Percentiles rank a stretch among this genome's conserved stretches.
Evolutionary conservation across 225 moss, liverwort and hornwort genomes (phyloP).

Genomic region (Straminergon stramineum): DNA sequence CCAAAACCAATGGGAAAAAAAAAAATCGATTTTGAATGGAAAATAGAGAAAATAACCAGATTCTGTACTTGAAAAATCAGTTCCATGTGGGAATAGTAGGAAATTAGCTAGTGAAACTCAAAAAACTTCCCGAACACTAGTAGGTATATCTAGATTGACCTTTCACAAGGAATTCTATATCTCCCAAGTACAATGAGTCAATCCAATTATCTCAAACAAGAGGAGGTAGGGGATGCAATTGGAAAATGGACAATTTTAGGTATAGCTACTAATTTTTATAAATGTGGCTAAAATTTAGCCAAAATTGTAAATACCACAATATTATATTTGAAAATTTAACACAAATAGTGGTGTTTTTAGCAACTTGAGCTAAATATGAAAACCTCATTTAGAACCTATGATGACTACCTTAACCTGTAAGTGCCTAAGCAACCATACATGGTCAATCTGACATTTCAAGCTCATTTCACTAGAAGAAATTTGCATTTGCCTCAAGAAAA

Average conservation of each 20-base stretch:
- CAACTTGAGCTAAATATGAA: neutral
- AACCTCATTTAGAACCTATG: neutral
- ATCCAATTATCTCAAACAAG: neutral
- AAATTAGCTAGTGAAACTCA: too few relatives aligned
- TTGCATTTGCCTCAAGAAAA: too few relatives aligned
- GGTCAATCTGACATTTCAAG: too few relatives aligned
- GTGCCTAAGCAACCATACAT: too few relatives aligned
- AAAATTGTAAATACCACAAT: neutral
- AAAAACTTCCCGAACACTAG: too few relatives aligned
- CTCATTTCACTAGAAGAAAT: too few relatives aligned
- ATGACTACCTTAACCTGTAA: neutral
- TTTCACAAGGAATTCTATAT: neutral
- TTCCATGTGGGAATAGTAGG: too few relatives aligned
- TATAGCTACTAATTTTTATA: neutral
- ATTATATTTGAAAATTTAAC: neutral
- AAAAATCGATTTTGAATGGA: too few relatives aligned
- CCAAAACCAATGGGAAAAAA: too few relatives aligned
- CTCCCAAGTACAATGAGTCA: accelerated
- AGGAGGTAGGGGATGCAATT: accelerated
- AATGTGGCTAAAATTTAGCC: neutral
- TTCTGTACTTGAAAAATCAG: too few relatives aligned
- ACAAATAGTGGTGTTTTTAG: neutral
- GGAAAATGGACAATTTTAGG: neutral
- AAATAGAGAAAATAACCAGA: too few relatives aligned
- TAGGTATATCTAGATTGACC: neutral